Evolutionary conservation across 306 rosid genomes (phyloP), one percentile per base, ranked within the genome.

Genomic region (Malus asiatica): DNA sequence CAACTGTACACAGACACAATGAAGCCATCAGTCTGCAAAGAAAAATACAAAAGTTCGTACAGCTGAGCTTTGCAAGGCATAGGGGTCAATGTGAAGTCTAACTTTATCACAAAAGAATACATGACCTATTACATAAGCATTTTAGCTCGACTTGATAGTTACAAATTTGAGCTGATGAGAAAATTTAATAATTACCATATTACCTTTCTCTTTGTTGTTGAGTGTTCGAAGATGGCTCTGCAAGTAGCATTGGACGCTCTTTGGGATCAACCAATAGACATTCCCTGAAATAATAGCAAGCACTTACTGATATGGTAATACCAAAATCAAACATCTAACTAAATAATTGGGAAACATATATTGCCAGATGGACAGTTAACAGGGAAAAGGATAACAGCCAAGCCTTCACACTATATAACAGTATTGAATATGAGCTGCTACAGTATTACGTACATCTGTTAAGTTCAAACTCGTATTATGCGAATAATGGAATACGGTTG

Each of bases 201-300:
- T 74, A 90, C 99, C 91, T 92, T 84, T 95, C 99, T 81, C 99
- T 90, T 81, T 92, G 97, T 72, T 86, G 99, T 81, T 87, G 99
- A 80, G 86, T 78, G 81, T 89, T 95, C 6, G 81, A 95, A 73
- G 96, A 95, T 80, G 99, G 97, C 71, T 95, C 99, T 14, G 97
- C 99, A 75, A 95, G 97, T 74, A 95, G 93, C 97, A 95, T 92
- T 32, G 99, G 99, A 84, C 89, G 99, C 88, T 95, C 97, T 81
- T 88, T 88, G 57, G 99, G 97, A 83, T 95, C 99, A 81, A 95
- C 80, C 86, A 89, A 82, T 15, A 95, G 84, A 85, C 97, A 92
- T 75, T 95, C 97, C 91, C 99, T 95, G 71, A 70, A 83, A 66
- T 2, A 62, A 71, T 44, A 44, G 73, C 35, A 40, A 40, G 66